Percentiles rank a stretch among this genome's conserved stretches.
Conservation (phyloP, 306 rosid species). For the Senna tora region DNA sequence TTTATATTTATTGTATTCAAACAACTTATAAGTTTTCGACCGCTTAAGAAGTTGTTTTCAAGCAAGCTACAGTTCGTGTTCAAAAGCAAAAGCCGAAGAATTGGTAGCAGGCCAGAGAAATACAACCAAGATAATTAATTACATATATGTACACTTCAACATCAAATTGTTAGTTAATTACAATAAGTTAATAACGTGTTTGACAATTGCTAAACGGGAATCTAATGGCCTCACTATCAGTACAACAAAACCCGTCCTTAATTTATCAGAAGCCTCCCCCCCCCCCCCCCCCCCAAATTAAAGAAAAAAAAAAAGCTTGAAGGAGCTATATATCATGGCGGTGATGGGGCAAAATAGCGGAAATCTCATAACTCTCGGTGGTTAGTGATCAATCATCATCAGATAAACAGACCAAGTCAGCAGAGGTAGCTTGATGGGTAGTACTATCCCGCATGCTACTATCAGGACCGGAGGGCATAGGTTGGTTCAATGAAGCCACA, state of each 20-base stretch:
- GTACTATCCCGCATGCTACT: slow-evolving; percentile 37
- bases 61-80: not conserved
- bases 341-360: slow-evolving; percentile 29
- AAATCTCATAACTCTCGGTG: not conserved
- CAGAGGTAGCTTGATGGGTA: slow-evolving; percentile 30
- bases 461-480: slow-evolving; percentile 31
- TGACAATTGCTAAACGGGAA: not conserved
- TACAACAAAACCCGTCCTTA: slow-evolving; percentile 26
- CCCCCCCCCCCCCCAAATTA: too few species aligned
- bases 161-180: slow-evolving; percentile 9
- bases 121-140: slow-evolving; percentile 6
- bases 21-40: too few species aligned
- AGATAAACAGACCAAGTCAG: slow-evolving; percentile 75
- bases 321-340: slow-evolving; percentile 14
- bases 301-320: not conserved
- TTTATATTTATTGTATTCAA: too few species aligned
- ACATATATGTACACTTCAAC: slow-evolving; percentile 21
- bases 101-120: slow-evolving; percentile 5
- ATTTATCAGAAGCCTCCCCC: slow-evolving; percentile 31
- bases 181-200: not conserved
- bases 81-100: slow-evolving; percentile 7
- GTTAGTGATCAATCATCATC: slow-evolving; percentile 88
- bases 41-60: too few species aligned
- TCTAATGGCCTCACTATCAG: slow-evolving; percentile 1
- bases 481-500: slow-evolving; percentile 21